Conservation (phyloP, 2,329 filamentous ascomycete genomes). For the Verticillium albo-atrum region DNA sequence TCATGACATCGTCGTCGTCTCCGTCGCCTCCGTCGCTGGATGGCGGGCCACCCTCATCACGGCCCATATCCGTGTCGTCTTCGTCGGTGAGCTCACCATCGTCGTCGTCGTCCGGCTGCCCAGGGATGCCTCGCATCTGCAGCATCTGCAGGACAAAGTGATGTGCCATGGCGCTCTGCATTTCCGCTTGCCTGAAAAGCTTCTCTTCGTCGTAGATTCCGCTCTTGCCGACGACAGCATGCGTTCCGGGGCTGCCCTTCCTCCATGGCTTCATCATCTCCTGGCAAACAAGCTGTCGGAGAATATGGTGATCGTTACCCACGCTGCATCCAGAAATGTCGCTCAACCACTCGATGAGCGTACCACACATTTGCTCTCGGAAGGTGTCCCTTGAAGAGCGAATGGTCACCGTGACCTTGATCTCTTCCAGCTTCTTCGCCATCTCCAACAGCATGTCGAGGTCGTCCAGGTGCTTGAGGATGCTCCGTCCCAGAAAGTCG, state of each 20-base stretch:
- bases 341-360: conserved; percentile 91
- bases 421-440: conserved; percentile 85
- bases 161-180: conserved; percentile 28
- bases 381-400: conserved; percentile 92
- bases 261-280: conserved; percentile 87
- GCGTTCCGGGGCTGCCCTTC: conserved; percentile 76
- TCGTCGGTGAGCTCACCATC: conserved; percentile 30
- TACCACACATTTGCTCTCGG: conserved; percentile 97
- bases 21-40: conserved; percentile 23
- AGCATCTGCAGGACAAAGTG: conserved; percentile 26
- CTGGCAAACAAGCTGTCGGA: conserved; percentile 81
- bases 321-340: conserved; percentile 90
- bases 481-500: conserved; percentile 80
- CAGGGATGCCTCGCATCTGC: conserved; percentile 18
- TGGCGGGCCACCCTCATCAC: conserved; percentile 10
- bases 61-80: conserved; percentile 14
- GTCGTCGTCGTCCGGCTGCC: conserved; percentile 28
- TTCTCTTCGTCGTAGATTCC: conserved; percentile 79
- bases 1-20: conserved; percentile 52
- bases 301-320: conserved; percentile 70
- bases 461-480: conserved; percentile 72
- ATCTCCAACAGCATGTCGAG: conserved; percentile 70
- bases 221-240: conserved; percentile 70
- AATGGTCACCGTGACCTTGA: conserved; percentile 93
- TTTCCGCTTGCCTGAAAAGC: conserved; percentile 44